Base-by-base conservation (phyloP, 1,139 yeast species). In the Lodderomyces orthopsilosis region DNA sequence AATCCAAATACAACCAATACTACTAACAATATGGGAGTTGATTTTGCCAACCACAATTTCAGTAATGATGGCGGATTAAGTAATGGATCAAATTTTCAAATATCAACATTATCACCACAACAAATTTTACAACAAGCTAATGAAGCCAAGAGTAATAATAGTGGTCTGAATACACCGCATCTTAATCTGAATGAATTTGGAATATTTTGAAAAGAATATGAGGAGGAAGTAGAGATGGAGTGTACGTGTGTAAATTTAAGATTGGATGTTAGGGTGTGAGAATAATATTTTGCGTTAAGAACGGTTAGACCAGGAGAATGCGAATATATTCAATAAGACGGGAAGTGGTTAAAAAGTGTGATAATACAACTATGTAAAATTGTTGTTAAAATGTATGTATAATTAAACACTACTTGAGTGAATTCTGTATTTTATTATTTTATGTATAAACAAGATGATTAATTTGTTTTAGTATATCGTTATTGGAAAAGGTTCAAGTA, bases 101-200 rank as follows among this genome's bases (percentile, higher is more conserved):
- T 49, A 41, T 56, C 53, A 32, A 57, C 63, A 5, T 63, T 69
- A 35, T 68, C 74, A 1, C 75, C 75, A 2, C 75, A 67, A 48
- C 74, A 70, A 46, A 59, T 70, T 12, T 57, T 68, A 35, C 73
- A 59, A 52, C 70, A 61, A 48, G 60, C 59, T 45, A 55, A 57
- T 33, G 45, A 45, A 19, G 36, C 42, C 23, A 51, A 50, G 34
- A 15, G 34, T 15, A 30, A 30, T 15, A 30, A 14, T 30, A 14
- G n/a, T 6, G 19, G 34, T 30, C 6, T 6, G 6, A 15, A 15
- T 17, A 15, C 19, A 2, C 19, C 34, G 6, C 34, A 30, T 5
- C 34, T 30, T 15, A 17, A 30, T n/a, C 34, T 30, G 34, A 30
- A 30, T 30, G 34, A 30, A 15, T 30, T 30, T 30, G 34, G 34